Base-by-base conservation (phyloP, 2,329 filamentous ascomycete genomes). In the Dactylella cylindrospora region DNA sequence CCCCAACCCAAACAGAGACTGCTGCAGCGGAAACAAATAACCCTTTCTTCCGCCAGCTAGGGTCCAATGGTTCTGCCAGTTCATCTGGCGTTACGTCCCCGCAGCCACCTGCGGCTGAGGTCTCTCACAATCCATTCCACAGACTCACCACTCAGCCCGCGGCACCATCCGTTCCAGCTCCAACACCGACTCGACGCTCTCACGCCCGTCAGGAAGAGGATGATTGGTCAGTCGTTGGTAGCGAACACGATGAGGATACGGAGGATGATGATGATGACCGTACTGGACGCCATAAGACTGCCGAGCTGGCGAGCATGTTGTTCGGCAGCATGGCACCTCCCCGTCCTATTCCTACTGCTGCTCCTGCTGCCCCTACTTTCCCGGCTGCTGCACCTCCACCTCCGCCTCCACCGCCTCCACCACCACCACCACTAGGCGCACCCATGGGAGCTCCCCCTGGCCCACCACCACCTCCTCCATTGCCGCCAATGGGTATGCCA, bases 241-340 rank as follows among this genome's bases (percentile, higher is more conserved):
- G 84, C 86, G 60, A 83, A 80, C 74, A 77, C 23, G 74, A 76
- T 15, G 76, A 77, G 22, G 76, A 78, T 15, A 77, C 79, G 2
- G 84, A 86, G 15, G 83, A 86, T 50, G 80, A 82, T 28, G 85
- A 91, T 52, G 87, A 90, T 52, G 86, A 90, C 49, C 81, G 84
- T 7, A 84, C 88, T 13, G 86, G 86, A 44, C 88, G 88, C 50
- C 84, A 86, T 59, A 89, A 83, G 67, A 93, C 93, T 41, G 93
- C 94, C 62, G 88, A 95, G 68, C 81, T 98, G 29, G 93, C 93
- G 12, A 95, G 88, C 5, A 93, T 96, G 62, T 79, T 98, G 15
- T 98, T 98, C 72, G 91, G 93, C 59, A 95, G 90, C 45, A 97
- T 98, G 90, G 91, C 82, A 7, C 91, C 93, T 31, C 91, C 93